phyloP scores from a whole-genome alignment of 1,284 basidiomycete genomes.

The Naganishia cerealis region DNA sequence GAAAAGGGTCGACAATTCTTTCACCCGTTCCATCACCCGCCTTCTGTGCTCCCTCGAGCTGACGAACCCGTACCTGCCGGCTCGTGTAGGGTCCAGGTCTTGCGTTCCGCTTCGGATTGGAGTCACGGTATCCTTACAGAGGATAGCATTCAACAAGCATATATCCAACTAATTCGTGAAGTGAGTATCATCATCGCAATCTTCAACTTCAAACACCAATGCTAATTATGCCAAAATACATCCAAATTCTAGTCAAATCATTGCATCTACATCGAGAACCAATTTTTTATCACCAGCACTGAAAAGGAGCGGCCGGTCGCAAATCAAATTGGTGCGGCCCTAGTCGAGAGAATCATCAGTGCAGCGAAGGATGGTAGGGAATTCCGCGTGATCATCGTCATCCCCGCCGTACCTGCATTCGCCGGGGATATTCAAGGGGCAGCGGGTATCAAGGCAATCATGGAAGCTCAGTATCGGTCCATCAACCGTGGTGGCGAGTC shows the following conservation, averaged over 20 bases:
- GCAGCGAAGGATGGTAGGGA: slow-evolving; percentile 69
- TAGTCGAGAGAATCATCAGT: slow-evolving; percentile 77
- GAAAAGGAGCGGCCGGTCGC: slow-evolving; percentile 63
- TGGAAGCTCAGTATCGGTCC: slow-evolving; percentile 61
- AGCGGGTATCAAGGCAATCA: slow-evolving; percentile 63
- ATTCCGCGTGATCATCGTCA: slow-evolving; percentile 79
- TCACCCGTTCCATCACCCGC: slow-evolving; percentile 54
- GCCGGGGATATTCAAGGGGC: slow-evolving; percentile 75
- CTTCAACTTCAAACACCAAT: background rate
- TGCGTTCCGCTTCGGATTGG: slow-evolving; percentile 85
- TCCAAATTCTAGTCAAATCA: background rate
- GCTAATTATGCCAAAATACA: slow-evolving; percentile 11
- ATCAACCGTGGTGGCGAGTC: slow-evolving; percentile 62
- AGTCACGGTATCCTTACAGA: slow-evolving; percentile 84
- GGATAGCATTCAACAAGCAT: slow-evolving; percentile 73
- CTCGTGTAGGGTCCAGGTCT: slow-evolving; percentile 63
- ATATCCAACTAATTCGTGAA: slow-evolving; percentile 77
- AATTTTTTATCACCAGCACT: slow-evolving; percentile 72
- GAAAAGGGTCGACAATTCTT: slow-evolving; percentile 48
- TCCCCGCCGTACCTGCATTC: slow-evolving; percentile 63
- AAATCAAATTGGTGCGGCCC: slow-evolving; percentile 77
- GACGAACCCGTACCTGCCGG: slow-evolving; percentile 48
- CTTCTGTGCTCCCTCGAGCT: slow-evolving; percentile 45
- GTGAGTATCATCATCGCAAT: slow-evolving; percentile 66
- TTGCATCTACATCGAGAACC: slow-evolving; percentile 22